phyloP scores from a whole-genome alignment of 345 rosid genomes.

The Leavenworthia alabamica region DNA sequence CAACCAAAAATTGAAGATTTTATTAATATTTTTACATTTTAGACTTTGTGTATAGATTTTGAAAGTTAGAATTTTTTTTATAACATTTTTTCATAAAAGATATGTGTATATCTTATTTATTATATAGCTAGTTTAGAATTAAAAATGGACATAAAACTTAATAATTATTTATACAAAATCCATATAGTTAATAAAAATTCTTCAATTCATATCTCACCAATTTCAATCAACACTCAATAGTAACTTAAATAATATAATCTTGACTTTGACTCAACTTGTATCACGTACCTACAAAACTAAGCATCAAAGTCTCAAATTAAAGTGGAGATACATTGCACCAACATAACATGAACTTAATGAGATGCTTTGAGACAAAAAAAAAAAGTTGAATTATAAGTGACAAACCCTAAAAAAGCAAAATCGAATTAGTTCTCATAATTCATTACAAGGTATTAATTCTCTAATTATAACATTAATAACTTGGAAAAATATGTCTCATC shows the following conservation, averaged over 20 bases:
- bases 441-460: neutral
- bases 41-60: too few species aligned
- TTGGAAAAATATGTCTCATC: slow-evolving; percentile 2
- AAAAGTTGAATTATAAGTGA: neutral
- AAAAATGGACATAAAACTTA: too few species aligned
- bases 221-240: neutral
- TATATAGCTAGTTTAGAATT: neutral
- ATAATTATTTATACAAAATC: neutral
- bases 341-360: neutral
- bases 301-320: slow-evolving; percentile 12
- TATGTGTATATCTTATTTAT: too few species aligned
- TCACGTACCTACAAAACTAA: slow-evolving; percentile 18
- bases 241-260: neutral
- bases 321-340: slow-evolving; percentile 18
- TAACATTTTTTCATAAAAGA: too few species aligned
- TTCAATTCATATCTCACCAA: neutral
- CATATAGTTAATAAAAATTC: neutral
- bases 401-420: slow-evolving; percentile 15
- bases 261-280: slow-evolving; percentile 7
- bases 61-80: too few species aligned
- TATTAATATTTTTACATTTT: too few species aligned
- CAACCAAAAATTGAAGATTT: too few species aligned
- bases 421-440: slow-evolving; percentile 12
- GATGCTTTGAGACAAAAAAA: slow-evolving; percentile 12
- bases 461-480: neutral